Conservation (phyloP, 202 grass and related monocot species). For the Carex sylvatica region DNA sequence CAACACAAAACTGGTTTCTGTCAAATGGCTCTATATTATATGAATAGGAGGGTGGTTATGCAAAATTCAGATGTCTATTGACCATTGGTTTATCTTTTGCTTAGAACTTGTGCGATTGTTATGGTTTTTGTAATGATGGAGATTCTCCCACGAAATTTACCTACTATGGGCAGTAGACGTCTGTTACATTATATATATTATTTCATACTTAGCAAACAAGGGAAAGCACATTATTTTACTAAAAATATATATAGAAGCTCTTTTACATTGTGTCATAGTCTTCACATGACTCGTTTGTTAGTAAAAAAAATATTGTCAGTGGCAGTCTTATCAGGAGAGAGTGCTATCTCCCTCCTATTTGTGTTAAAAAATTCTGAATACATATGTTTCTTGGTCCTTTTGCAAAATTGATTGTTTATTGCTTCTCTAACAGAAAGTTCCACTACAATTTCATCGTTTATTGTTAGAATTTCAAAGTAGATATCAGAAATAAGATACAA, state of each 20-base stretch:
- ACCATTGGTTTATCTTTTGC: conserved; percentile 4
- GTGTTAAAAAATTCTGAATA: not conserved
- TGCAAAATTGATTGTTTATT: not conserved
- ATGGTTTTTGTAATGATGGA: conserved; percentile 4
- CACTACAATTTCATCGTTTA: too few relatives aligned
- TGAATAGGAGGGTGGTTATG: not conserved
- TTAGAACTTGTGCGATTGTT: conserved; percentile 9
- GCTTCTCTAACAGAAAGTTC: not conserved
- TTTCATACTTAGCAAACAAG: conserved; percentile 7
- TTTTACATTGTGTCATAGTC: not conserved
- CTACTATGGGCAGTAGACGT: not conserved
- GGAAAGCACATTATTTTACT: not conserved
- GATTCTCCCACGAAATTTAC: conserved; percentile 17
- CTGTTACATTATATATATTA: not conserved
- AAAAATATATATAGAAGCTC: not conserved
- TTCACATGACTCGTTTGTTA: not conserved
- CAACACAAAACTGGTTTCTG: not conserved
- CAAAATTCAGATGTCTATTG: not conserved
- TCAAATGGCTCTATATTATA: not conserved
- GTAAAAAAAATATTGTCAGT: not conserved
- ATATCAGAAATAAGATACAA: too few relatives aligned
- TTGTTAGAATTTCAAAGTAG: too few relatives aligned
- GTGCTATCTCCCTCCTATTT: not conserved
- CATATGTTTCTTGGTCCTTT: not conserved
- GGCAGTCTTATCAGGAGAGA: not conserved